Evolutionary conservation across 192 early-diverging fungal genomes (phyloP).

Genomic region (Coemansia aciculifera): DNA sequence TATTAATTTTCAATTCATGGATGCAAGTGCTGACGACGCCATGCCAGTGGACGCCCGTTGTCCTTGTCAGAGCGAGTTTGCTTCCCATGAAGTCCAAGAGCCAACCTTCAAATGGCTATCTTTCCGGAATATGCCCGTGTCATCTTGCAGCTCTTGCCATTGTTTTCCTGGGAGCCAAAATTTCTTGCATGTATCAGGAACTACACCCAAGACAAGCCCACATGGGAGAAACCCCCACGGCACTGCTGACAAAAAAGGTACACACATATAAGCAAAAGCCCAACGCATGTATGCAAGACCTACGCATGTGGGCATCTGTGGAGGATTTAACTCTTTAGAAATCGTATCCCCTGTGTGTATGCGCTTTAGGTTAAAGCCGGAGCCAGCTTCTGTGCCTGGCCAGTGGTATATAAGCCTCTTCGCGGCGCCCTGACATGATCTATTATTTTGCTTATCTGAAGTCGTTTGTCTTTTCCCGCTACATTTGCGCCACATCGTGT

Average conservation of each 20-base stretch:
- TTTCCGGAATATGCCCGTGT: not conserved
- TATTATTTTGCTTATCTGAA: not conserved
- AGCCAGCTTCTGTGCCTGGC: not conserved
- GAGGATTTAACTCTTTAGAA: not conserved
- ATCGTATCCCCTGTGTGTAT: not conserved
- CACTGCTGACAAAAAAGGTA: not conserved
- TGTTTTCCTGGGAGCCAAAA: not conserved
- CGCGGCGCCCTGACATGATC: not conserved
- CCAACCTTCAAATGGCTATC: not conserved
- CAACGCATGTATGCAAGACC: conserved; percentile 3
- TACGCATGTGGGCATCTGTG: conserved; percentile 1
- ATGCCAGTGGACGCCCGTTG: not conserved
- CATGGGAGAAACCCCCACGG: not conserved
- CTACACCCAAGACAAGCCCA: not conserved
- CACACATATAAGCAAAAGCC: not conserved
- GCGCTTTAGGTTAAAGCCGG: not conserved
- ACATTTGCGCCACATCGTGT: not conserved
- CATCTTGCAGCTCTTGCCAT: not conserved
- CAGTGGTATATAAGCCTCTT: not conserved
- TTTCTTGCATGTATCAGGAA: not conserved
- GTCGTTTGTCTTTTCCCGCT: not conserved
- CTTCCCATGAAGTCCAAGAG: not conserved
- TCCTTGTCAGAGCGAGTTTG: not conserved
- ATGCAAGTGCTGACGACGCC: not conserved
- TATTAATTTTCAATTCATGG: not conserved